These are phyloP conservation scores for Penicillium flavigenum DNA, from an alignment of 495 filamentous ascomycete species.

Conservation along the genomic window DNA sequence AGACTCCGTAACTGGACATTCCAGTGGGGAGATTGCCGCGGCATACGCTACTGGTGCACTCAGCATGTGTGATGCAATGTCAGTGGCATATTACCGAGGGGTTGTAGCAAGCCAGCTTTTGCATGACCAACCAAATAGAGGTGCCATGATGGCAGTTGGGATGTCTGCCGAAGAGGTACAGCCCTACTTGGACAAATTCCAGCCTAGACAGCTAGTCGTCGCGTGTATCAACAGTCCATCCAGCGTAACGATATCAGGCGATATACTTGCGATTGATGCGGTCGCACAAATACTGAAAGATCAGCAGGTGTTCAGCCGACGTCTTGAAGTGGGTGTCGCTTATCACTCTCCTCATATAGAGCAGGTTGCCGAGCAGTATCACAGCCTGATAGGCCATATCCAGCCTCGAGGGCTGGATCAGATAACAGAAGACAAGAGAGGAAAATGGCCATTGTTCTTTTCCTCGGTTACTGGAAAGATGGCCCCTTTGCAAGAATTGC, in stretches of 20 bases:
- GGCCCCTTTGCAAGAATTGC: conserved; percentile 16
- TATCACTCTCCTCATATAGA: conserved; percentile 68
- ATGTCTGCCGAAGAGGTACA: conserved; percentile 24
- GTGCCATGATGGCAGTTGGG: conserved; percentile 40
- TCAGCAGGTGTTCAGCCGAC: conserved; percentile 51
- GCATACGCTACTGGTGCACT: conserved; percentile 34
- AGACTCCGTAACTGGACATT: conserved; percentile 55
- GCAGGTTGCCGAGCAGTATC: conserved; percentile 25
- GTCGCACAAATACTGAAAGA: conserved; percentile 45
- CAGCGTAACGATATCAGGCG: conserved; percentile 48
- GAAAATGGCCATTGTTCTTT: conserved; percentile 23
- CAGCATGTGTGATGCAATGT: conserved; percentile 40
- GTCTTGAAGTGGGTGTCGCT: conserved; percentile 57
- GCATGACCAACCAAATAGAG: conserved; percentile 9
- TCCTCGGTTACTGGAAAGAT: conserved; percentile 42
- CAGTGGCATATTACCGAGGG: conserved; percentile 33
- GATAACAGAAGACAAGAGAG: not conserved
- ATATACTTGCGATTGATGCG: conserved; percentile 29
- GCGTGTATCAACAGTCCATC: conserved; percentile 50
- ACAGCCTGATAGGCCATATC: conserved; percentile 20
- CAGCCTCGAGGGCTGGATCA: not conserved
- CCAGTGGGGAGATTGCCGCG: conserved; percentile 57
- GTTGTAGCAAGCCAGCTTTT: conserved; percentile 15
- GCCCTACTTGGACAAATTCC: conserved; percentile 15
- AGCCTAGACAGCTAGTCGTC: conserved; percentile 26